Conservation (phyloP, 805 yeast species). For the Barnettozyma populi region DNA sequence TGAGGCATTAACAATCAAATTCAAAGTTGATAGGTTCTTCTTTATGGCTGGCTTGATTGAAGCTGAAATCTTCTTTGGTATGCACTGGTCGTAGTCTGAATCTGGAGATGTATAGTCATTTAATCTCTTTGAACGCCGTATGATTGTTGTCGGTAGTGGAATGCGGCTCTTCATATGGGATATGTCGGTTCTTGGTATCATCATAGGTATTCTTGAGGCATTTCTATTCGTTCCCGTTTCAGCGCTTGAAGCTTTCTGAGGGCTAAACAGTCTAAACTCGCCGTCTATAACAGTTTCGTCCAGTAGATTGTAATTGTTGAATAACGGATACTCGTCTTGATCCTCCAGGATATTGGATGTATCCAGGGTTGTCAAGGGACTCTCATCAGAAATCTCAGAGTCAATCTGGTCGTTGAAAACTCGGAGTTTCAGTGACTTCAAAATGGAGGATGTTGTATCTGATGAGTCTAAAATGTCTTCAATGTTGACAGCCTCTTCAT, state of each 20-base stretch:
- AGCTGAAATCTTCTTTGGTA: conserved; percentile 15
- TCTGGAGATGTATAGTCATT: not conserved
- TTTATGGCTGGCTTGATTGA: conserved; percentile 15
- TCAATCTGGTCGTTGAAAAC: not conserved
- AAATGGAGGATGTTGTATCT: conserved; percentile 10
- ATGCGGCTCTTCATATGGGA: conserved; percentile 14
- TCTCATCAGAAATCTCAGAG: not conserved
- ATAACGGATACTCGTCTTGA: conserved; percentile 10
- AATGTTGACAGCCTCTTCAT: conserved; percentile 8
- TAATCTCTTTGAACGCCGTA: conserved; percentile 22
- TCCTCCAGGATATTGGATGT: not conserved
- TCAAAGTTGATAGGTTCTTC: conserved; percentile 17
- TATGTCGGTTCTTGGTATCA: not conserved
- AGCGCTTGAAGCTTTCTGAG: not conserved
- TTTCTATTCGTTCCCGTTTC: not conserved
- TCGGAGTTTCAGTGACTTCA: conserved; percentile 13
- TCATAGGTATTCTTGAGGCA: not conserved
- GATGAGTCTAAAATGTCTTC: conserved; percentile 15
- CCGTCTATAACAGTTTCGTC: conserved; percentile 3
- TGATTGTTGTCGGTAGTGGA: conserved; percentile 16
- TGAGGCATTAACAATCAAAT: conserved; percentile 54
- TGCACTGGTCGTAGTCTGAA: conserved; percentile 8
- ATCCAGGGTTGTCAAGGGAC: not conserved
- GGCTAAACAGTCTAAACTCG: conserved; percentile 6
- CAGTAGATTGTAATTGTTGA: not conserved